Evolutionary conservation across 108 stramenopile species (phyloP), one percentile per base, ranked within the genome.

Genomic region (Mediolabrus comicus): DNA sequence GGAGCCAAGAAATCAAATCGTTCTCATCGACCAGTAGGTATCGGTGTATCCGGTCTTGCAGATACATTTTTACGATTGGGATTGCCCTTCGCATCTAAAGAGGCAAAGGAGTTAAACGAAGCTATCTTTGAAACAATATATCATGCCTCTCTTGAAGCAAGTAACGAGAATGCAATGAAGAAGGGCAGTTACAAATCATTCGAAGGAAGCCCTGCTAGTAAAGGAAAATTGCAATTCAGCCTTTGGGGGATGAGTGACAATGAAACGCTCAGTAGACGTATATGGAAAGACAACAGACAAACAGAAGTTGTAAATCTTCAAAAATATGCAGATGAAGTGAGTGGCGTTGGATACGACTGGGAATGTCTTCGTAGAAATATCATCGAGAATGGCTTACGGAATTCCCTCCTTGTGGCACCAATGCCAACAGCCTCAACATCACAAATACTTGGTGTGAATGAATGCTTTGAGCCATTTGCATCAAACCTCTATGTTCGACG

Each of bases 381-480:
- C 25, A 80, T 84, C 19, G 51, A 60, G 31, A 65, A 71, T 27
- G 98, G 98, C 14, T 62, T 98, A n/a, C 73, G 97, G 32, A 98
- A 98, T 73, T 97, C 97, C 4, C 81, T 99, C 27, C 79, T 97
- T 2, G 69, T 98, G 3, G 98, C 98, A 13, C 98, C 97, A n/a
- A 99, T 99, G 98, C 98, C 98, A 54, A 99, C 98, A 10, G 98
- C 98, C 30, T 97, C 97, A 4, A 98, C 98, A 0, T 93, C 95
- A 52, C 97, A 98, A 79, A 96, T 98, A 46, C 76, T 98, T 52
- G 98, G 98, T 17, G 96, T 97, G 53, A 99, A 99, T 76, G 98
- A 99, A 69, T 96, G 95, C 59, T 91, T 97, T 60, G 98, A 99
- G 78, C 98, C 98, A 9, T 97, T 97, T 81, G 96, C 95, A 28